Conservation (phyloP, 2,329 filamentous ascomycete genomes). For the Aspergillus calidoustus region DNA sequence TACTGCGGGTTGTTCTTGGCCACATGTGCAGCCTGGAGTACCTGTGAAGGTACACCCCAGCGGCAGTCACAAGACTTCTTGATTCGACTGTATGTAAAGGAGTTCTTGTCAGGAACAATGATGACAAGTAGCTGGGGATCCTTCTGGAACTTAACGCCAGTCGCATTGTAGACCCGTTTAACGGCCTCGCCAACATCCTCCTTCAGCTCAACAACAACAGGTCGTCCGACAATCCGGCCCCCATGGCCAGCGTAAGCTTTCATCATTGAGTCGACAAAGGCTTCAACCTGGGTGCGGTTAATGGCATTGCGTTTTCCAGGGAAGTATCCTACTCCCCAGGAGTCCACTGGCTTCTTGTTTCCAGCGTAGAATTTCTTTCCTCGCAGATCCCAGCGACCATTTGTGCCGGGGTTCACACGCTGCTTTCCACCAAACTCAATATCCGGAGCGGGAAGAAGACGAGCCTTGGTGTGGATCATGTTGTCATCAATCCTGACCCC, state of each 20-base stretch:
- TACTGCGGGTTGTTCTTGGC: constrained; percentile 76
- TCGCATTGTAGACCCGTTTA: constrained; percentile 58
- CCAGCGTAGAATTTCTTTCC: constrained; percentile 74
- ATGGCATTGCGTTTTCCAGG: constrained; percentile 57
- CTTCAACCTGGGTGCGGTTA: constrained; percentile 50
- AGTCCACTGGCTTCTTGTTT: constrained; percentile 66
- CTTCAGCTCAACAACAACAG: constrained; percentile 49
- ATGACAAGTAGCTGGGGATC: constrained; percentile 80
- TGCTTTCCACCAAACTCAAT: constrained; percentile 68
- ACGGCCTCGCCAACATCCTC: constrained; percentile 59
- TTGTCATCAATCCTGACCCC: constrained; percentile 69
- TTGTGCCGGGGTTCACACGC: constrained; percentile 63
- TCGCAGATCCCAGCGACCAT: constrained; percentile 85
- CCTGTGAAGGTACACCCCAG: constrained; percentile 81
- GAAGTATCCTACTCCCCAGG: constrained; percentile 77
- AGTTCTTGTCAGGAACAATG: constrained; percentile 72
- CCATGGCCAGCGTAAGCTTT: constrained; percentile 66
- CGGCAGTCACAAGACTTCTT: constrained; percentile 90
- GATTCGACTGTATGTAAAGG: constrained; percentile 76
- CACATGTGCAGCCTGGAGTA: constrained; percentile 74
- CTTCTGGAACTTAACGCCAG: constrained; percentile 57
- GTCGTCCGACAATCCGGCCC: constrained; percentile 56
- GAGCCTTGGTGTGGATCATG: constrained; percentile 71
- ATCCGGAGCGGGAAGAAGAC: constrained; percentile 71
- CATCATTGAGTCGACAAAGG: constrained; percentile 65